Conservation (phyloP, 129 eudicot species). For the Silybum marianum region DNA sequence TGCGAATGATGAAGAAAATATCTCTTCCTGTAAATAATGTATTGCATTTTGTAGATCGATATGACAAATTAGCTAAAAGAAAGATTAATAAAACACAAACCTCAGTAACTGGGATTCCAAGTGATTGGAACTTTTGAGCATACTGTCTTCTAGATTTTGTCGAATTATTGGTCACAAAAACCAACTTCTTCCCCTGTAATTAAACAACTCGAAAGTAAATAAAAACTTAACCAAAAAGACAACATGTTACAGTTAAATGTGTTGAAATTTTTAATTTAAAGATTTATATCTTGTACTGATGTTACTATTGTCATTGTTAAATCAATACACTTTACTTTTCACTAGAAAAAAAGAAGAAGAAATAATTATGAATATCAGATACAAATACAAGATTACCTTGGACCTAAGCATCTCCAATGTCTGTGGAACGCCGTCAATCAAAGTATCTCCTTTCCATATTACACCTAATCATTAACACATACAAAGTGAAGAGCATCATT, state of each 20-base stretch:
- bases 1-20: constrained; percentile 84
- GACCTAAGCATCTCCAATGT: constrained; percentile 82
- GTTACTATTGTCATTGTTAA: not conserved
- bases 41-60: not conserved
- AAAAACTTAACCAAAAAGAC: not conserved
- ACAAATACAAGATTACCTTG: constrained; percentile 40
- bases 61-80: not conserved
- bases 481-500: not conserved
- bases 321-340: too few species aligned
- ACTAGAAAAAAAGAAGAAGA: not conserved
- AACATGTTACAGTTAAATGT: not conserved
- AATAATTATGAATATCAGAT: not conserved
- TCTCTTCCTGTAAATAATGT: constrained; percentile 73
- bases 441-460: constrained; percentile 90
- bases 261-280: too few species aligned
- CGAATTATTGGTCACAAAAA: constrained; percentile 90
- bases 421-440: constrained; percentile 73
- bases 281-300: not conserved
- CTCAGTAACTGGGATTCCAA: constrained; percentile 82
- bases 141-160: constrained; percentile 67
- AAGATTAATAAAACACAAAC: constrained; percentile 26
- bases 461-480: constrained; percentile 51
- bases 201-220: not conserved
- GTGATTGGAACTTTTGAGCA: constrained; percentile 71
- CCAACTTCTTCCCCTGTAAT: constrained; percentile 83